Conservation (phyloP, 2,329 filamentous ascomycete genomes). For the Talaromyces sp. region DNA sequence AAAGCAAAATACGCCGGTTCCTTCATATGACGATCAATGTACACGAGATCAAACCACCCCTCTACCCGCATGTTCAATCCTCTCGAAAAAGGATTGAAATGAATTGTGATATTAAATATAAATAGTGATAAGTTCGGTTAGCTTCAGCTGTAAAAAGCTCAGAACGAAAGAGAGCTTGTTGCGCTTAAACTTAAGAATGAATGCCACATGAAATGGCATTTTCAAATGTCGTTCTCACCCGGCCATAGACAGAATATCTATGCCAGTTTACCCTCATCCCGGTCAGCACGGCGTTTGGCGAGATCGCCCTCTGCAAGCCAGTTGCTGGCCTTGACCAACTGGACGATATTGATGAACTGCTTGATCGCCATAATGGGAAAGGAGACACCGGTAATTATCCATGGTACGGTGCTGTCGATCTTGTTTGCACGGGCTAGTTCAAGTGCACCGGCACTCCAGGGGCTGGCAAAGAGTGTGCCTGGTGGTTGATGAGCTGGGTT, state of each 20-base stretch:
- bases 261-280: constrained; percentile 32
- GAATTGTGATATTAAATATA: constrained; percentile 16
- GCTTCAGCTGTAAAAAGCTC: not conserved
- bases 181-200: not conserved
- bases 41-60: constrained; percentile 1
- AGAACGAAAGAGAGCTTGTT: not conserved
- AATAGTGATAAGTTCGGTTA: constrained; percentile 11
- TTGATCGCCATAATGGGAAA: constrained; percentile 86
- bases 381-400: constrained; percentile 76
- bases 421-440: constrained; percentile 94
- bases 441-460: constrained; percentile 86
- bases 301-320: constrained; percentile 92
- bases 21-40: constrained; percentile 16
- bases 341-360: constrained; percentile 89
- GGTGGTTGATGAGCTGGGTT: constrained; percentile 53
- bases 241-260: not conserved
- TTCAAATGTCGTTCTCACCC: not conserved
- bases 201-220: not conserved
- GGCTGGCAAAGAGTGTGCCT: constrained; percentile 75
- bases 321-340: constrained; percentile 86
- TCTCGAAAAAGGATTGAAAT: not conserved
- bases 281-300: constrained; percentile 54
- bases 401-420: constrained; percentile 70
- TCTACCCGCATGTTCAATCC: not conserved
- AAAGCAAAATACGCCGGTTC: constrained; percentile 11